Base-by-base conservation (phyloP, 1,139 yeast genomes). In the Yamadazyma siamensis region DNA sequence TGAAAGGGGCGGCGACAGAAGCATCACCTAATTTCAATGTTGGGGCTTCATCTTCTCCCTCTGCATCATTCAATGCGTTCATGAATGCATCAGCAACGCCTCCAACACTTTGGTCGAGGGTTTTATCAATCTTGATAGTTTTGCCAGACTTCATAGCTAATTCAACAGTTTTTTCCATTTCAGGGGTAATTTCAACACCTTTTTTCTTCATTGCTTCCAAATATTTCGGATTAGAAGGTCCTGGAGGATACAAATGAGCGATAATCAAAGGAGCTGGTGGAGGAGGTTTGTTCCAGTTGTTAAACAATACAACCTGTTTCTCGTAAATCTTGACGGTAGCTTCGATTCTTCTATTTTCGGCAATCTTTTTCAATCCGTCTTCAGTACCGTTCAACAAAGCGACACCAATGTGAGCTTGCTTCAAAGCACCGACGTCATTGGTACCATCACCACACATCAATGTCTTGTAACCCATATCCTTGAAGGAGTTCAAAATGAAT, bases 401-500 rank as follows among this genome's bases (percentile, higher is more conserved):
- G 53, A 91, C 89, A 67, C 98, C 98, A 54, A 91, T 82, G 52
- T 91, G 96, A 6, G 99, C 97, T 65, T 91, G 97, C 59, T 91
- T 94, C 62, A 91, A 76, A 33, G 99, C 99, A 59, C 99, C 99
- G 34, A 91, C 98, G 69, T 91, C 99, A 56, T 91, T 91, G 20
- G 99, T 91, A 63, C 99, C 99, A 63, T 91, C 99, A 70, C 99
- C 99, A 65, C 98, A 91, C 99, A 91, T 91, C 49, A 94, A 74
- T 20, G 98, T 91, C 51, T 77, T 83, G 61, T 89, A 91, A 20
- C 96, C 97, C 54, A 88, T 77, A 37, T 79, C 82, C 59, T 91
- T 91, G 55, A 87, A 75, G 25, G 87, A 75, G 41, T 81, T 83
- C 51, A 94, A 70, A 48, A 91, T 80, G 45, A 82, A 87, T 63